These are phyloP conservation scores for Trichoderma gamsii DNA, from an alignment of 495 filamentous ascomycete species.

Conservation along the genomic window DNA sequence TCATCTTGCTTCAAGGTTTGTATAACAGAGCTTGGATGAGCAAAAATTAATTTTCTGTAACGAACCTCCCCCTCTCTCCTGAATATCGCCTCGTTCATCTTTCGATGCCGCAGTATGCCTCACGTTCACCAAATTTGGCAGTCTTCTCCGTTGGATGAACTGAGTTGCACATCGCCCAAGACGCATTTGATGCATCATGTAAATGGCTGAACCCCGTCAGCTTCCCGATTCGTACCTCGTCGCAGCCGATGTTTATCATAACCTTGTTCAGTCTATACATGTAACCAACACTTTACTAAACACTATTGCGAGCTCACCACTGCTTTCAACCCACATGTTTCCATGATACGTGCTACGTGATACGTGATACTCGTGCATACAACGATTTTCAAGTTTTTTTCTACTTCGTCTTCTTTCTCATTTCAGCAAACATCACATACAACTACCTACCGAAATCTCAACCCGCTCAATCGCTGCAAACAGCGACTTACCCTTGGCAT, in stretches of 20 bases:
- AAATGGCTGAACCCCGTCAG: background rate
- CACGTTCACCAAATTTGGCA: background rate
- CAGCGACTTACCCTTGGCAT: background rate
- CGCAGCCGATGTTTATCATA: background rate
- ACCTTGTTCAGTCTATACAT: background rate
- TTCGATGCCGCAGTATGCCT: too few relatives aligned
- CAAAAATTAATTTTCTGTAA: background rate
- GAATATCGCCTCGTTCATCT: background rate
- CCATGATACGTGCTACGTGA: too few relatives aligned
- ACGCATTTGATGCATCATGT: background rate
- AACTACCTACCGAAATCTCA: background rate
- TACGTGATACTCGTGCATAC: too few relatives aligned
- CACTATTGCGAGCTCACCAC: too few relatives aligned
- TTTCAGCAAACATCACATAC: background rate
- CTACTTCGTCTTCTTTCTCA: background rate
- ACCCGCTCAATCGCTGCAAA: background rate
- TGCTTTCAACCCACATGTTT: too few relatives aligned
- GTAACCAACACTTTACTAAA: too few relatives aligned
- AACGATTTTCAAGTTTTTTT: too few relatives aligned
- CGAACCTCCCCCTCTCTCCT: background rate
- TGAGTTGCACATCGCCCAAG: background rate
- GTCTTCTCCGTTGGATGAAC: background rate
- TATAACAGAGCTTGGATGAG: too few relatives aligned
- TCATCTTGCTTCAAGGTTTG: background rate
- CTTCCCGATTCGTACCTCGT: slow-evolving; percentile 5